These are phyloP conservation scores for Aspergillus japonicus DNA, from an alignment of 2,329 filamentous ascomycete genomes.

Conservation along the genomic window DNA sequence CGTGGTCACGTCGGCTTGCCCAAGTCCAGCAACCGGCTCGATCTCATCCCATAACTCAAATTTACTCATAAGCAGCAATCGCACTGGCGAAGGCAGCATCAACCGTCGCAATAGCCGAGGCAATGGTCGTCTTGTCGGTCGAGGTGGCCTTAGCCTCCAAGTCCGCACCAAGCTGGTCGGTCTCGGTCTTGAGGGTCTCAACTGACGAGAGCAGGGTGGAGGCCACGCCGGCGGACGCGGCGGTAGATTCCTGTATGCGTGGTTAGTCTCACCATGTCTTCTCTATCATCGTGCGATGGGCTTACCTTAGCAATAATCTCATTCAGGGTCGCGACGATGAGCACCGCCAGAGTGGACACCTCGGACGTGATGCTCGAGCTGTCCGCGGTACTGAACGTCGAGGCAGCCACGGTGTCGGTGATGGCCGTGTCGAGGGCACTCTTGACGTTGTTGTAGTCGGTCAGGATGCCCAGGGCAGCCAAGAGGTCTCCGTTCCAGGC, in stretches of 20 bases:
- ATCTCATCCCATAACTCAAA: neutral
- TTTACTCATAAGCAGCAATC: neutral
- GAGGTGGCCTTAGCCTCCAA: neutral
- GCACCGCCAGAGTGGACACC: neutral
- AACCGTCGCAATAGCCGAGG: neutral
- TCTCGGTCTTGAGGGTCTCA: neutral
- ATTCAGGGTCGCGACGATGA: neutral
- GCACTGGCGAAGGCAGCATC: constrained; percentile 2
- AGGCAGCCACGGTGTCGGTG: neutral
- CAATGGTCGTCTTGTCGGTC: neutral
- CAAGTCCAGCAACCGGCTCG: neutral
- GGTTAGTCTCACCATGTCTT: no score
- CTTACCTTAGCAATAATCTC: neutral
- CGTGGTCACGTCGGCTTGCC: neutral
- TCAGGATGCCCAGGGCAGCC: neutral
- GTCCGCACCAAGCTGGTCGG: neutral
- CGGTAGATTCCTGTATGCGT: neutral
- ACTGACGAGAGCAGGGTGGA: neutral
- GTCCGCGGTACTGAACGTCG: neutral
- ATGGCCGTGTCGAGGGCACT: constrained; percentile 1
- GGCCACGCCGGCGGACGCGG: neutral
- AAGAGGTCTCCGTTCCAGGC: neutral
- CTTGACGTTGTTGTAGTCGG: constrained; percentile 2
- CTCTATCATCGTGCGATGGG: no score
- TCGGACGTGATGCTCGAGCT: neutral